Base-by-base conservation (phyloP, 495 filamentous ascomycete genomes). In the Sordaria brevicollis region DNA sequence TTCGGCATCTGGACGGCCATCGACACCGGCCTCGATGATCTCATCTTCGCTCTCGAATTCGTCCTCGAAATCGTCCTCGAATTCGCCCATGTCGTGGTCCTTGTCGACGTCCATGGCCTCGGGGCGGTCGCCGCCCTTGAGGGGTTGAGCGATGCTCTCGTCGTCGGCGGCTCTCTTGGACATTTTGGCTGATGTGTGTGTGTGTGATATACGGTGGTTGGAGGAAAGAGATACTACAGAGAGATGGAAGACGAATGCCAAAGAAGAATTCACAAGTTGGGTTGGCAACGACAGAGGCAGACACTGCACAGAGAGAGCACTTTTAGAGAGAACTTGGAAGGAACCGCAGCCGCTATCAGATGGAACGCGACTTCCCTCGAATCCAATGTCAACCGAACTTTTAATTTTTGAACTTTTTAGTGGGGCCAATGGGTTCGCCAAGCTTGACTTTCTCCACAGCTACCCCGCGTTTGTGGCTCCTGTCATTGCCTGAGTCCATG, bases 1-100 rank as follows among this genome's bases (percentile, higher is more conserved):
- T 81, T 97, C 94, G n/a, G 89, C 92, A 81, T 97, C 93, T 31
- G 93, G 93, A 72, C 92, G 84, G 19, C 94, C 95, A 73, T 99
- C 94, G 17, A 96, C 92, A 67, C 93, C 95, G 34, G 94, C 94
- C 81, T 97, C 95, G 67, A 97, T 79, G 65, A 98, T 91, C 81
- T 98, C 94, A 76, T 97, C 93, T 73, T 97, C 94, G 75, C 93
- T 96, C 83, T 97, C 94, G 75, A 92, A 98, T 75, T 98, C 94
- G 74, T 97, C 94, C 79, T 96, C 94, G 71, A 90, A 98, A 73
- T 97, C 92, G 80, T 98, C 94, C 79, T 97, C 94, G 72, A 97
- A 97, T 71, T 95, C 92, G 76, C 91, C 91, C 82, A 90, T 90
- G 67, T 93, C 92, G 73, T 83, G 80, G 68, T 79, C 76, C 68